phyloP scores from a whole-genome alignment of 139 green algal genomes.

The Chlamydomonas schloesseri region DNA sequence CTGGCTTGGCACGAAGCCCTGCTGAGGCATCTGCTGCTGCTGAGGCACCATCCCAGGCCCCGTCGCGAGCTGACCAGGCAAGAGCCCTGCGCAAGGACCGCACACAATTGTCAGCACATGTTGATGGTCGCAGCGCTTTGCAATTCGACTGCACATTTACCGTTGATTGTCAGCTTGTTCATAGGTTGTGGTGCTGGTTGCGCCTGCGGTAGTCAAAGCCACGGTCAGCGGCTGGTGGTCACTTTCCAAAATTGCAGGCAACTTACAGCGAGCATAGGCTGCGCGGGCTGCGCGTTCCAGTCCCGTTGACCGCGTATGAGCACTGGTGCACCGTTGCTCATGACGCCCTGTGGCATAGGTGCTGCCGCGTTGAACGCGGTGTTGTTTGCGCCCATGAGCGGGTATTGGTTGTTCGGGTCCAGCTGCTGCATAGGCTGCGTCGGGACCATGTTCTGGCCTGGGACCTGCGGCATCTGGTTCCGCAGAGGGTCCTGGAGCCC shows the following conservation, averaged over 20 bases:
- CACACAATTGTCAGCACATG: not conserved
- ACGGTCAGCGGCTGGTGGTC: too few relatives aligned
- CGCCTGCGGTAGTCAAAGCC: not conserved
- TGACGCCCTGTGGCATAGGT: conserved; percentile 48
- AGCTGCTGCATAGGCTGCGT: conserved; percentile 16
- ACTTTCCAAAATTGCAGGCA: not conserved
- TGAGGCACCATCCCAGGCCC: conserved; percentile 25
- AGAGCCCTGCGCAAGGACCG: not conserved
- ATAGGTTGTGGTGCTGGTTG: conserved; percentile 4
- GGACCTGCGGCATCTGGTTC: conserved; percentile 18
- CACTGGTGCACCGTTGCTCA: conserved; percentile 81
- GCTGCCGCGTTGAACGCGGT: conserved; percentile 20
- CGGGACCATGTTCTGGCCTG: conserved; percentile 1
- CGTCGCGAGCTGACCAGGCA: conserved; percentile 15
- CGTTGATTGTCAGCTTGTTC: conserved; percentile 42
- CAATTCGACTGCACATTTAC: not conserved
- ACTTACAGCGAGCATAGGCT: conserved; percentile 42
- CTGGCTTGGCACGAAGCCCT: conserved; percentile 15
- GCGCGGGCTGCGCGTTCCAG: conserved; percentile 14
- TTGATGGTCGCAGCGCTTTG: not conserved
- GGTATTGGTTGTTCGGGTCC: conserved; percentile 7
- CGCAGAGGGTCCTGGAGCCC: conserved; percentile 29
- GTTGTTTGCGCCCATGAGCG: conserved; percentile 21
- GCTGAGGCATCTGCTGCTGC: conserved; percentile 27
- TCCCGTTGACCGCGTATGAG: conserved; percentile 46